Percentiles rank a stretch among this genome's conserved stretches.
phyloP scores from a whole-genome alignment of 306 rosid species.

The Lotus japonicus region DNA sequence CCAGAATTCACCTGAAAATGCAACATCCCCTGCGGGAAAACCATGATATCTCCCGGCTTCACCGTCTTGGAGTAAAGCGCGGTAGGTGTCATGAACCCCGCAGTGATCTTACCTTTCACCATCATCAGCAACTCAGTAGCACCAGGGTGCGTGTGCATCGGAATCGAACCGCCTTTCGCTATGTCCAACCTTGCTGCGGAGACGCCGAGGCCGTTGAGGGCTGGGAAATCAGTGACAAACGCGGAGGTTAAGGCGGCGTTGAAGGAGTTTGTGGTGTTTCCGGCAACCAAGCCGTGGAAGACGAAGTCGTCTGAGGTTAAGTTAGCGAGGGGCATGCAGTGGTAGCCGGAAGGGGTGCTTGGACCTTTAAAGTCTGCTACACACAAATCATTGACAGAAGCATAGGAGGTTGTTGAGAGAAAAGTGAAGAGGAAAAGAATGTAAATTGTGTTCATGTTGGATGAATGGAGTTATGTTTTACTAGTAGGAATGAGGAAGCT shows the following conservation, averaged over 20 bases:
- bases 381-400: not conserved
- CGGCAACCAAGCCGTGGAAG: constrained; percentile 28
- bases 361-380: not conserved
- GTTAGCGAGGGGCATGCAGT: not conserved
- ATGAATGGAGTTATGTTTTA: too few relatives aligned
- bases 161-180: constrained; percentile 39
- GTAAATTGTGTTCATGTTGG: not conserved
- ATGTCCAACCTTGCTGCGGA: constrained; percentile 47
- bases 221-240: constrained; percentile 47
- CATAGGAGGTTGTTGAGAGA: not conserved
- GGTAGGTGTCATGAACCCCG: constrained; percentile 48
- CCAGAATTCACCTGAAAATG: constrained; percentile 55
- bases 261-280: constrained; percentile 25
- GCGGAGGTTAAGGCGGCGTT: constrained; percentile 53
- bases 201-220: constrained; percentile 51
- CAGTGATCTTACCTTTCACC: constrained; percentile 29
- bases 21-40: constrained; percentile 60
- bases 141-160: constrained; percentile 57
- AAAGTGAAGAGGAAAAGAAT: not conserved
- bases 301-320: constrained; percentile 30
- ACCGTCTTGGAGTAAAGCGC: constrained; percentile 39
- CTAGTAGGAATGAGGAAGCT: too few relatives aligned
- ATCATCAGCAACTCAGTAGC: constrained; percentile 43
- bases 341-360: not conserved
- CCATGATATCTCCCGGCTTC: constrained; percentile 41